These are phyloP conservation scores for Trichoderma asperelloides DNA, from an alignment of 495 filamentous ascomycete genomes.

Conservation along the genomic window DNA sequence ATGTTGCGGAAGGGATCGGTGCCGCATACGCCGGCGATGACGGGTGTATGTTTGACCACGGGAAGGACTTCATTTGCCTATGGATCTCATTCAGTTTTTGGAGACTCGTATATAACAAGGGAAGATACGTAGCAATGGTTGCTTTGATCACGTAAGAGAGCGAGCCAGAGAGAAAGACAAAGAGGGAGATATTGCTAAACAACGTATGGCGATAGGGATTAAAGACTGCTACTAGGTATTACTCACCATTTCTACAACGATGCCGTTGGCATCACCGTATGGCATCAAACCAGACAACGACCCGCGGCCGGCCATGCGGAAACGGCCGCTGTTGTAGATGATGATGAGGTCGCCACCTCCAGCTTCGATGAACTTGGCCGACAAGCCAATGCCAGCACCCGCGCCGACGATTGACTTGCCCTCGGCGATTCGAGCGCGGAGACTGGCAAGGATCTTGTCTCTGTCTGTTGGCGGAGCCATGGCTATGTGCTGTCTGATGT, in stretches of 20 bases:
- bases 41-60: slow-evolving; percentile 49
- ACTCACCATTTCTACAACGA: slow-evolving; percentile 58
- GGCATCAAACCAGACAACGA: slow-evolving; percentile 65
- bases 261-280: slow-evolving; percentile 62
- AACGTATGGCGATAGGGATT: no score
- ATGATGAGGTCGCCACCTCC: slow-evolving; percentile 61
- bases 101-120: neutral
- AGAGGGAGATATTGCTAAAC: no score
- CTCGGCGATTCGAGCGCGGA: slow-evolving; percentile 42
- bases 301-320: slow-evolving; percentile 63
- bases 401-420: slow-evolving; percentile 55
- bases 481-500: neutral
- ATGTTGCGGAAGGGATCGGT: slow-evolving; percentile 58
- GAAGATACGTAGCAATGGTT: no score
- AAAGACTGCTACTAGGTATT: no score
- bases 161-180: no score
- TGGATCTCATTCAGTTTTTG: neutral
- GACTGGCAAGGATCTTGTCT: slow-evolving; percentile 44
- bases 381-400: slow-evolving; percentile 64
- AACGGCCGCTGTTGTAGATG: slow-evolving; percentile 64
- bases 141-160: no score
- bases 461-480: slow-evolving; percentile 38
- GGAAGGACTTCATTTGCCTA: slow-evolving; percentile 52
- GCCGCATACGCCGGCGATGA: slow-evolving; percentile 58
- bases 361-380: slow-evolving; percentile 59